These are phyloP conservation scores for Ganoderma multipileum DNA, from an alignment of 1,284 basidiomycete genomes.

Conservation along the genomic window DNA sequence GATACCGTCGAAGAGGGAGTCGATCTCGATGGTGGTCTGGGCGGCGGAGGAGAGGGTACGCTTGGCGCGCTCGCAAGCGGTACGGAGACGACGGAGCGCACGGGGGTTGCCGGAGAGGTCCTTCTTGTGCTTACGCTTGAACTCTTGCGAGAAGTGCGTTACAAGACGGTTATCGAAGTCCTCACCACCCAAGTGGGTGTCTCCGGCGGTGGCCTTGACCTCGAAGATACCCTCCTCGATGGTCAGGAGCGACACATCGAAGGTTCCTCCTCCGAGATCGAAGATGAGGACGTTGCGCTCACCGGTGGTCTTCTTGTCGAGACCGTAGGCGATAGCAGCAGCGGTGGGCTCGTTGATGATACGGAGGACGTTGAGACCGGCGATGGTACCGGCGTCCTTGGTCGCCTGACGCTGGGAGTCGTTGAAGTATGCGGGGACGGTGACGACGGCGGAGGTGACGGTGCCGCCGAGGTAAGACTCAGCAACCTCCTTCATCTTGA, in stretches of 20 bases:
- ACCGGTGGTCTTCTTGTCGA: constrained; percentile 86
- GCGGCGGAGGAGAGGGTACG: constrained; percentile 97
- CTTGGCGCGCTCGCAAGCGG: constrained; percentile 99
- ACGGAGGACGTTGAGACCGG: constrained; percentile 92
- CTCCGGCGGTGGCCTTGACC: constrained; percentile 98
- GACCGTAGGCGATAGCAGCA: constrained; percentile 94
- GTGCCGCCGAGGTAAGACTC: constrained; percentile 93
- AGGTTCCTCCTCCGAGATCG: constrained; percentile 98
- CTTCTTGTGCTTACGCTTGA: constrained; percentile 99
- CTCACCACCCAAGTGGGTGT: constrained; percentile 98
- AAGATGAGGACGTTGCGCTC: constrained; percentile 97
- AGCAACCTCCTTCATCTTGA: constrained; percentile 98
- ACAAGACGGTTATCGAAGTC: constrained; percentile 99
- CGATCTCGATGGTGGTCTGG: constrained; percentile 97
- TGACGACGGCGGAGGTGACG: constrained; percentile 91
- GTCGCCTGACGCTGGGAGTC: constrained; percentile 97
- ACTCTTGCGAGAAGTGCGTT: constrained; percentile 98
- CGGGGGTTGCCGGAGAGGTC: constrained; percentile 93
- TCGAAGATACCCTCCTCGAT: constrained; percentile 99
- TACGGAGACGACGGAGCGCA: constrained; percentile 96
- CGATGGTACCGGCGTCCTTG: constrained; percentile 92
- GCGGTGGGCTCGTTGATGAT: constrained; percentile 98
- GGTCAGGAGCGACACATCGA: constrained; percentile 97
- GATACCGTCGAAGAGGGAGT: constrained; percentile 97
- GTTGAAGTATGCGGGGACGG: constrained; percentile 98